Evolutionary conservation across 495 filamentous ascomycete species (phyloP), one percentile per base, ranked within the genome.

Genomic region (Talaromyces trachyspermus): DNA sequence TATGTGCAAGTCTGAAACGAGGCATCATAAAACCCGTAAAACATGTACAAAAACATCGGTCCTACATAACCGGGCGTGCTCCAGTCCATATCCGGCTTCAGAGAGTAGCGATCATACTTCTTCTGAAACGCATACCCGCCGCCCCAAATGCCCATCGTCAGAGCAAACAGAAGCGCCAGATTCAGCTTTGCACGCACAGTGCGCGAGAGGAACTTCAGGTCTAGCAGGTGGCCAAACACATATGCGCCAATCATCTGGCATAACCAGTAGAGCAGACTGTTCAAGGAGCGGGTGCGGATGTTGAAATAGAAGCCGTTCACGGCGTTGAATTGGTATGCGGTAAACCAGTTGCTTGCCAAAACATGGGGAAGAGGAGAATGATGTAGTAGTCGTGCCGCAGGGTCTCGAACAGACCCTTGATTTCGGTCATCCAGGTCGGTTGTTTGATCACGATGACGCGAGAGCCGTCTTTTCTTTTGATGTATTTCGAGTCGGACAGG

Each of bases 1-100:
- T 95, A 95, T 33, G 89, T 82, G 56, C 72, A 82, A 9, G 86
- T 89, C 64, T 92, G 86, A 80, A 88, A 92, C 30, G 80, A 77
- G 24, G 89, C 85, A 58, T 95, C 90, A 52, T 83, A 91, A 56
- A 95, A 84, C 37, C 90, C 90, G 60, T 95, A 95, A 60, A 90
- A 92, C 54, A 97, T 85, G 70, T 91, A 95, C 49, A 95, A 66
- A 60, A 95, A 87, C 80, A 95, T 86, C 12, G 88, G 86, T 0
- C 85, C 89, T 35, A 86, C 66, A 65, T 82, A 95, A 29, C 78
- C 75, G 72, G 20, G 60, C 74, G 77, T 84, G 91, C 66, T 94
- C 86, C 54, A 63, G 74, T 18, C 61, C 51, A 9, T 54, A 25
- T 5, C 46, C 24, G 14, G 58, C 53, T 30, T 61, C 61, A 12